Evolutionary conservation across 2,329 filamentous ascomycete species (phyloP).

Genomic region (Fusarium sp.): DNA sequence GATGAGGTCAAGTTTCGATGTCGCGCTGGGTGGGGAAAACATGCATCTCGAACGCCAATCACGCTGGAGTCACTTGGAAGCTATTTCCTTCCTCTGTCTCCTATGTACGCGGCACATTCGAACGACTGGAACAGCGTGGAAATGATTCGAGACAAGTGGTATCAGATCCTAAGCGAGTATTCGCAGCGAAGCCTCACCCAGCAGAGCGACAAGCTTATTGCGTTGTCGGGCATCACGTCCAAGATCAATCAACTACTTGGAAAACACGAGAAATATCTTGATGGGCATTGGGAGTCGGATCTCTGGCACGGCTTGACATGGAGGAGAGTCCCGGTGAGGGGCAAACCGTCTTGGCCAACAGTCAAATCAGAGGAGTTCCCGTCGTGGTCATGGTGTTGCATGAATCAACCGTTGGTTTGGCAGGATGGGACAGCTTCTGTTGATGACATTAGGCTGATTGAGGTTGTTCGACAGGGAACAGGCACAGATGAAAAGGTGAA

Average conservation of each 20-base stretch:
- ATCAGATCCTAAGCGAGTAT: conserved; percentile 6
- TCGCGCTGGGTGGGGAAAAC: neutral
- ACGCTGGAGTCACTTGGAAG: neutral
- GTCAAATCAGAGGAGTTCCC: neutral
- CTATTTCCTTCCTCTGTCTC: neutral
- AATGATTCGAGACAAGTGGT: conserved; percentile 7
- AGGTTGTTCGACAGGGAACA: neutral
- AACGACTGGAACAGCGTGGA: neutral
- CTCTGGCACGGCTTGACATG: neutral
- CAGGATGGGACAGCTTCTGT: neutral
- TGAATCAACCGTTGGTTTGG: neutral
- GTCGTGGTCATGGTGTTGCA: neutral
- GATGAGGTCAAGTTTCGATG: neutral
- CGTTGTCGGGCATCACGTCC: neutral
- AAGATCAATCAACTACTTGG: neutral
- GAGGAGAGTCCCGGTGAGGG: neutral
- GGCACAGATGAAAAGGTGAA: neutral
- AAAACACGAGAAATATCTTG: neutral
- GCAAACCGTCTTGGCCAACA: neutral
- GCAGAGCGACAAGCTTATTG: conserved; percentile 13
- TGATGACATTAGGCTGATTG: neutral
- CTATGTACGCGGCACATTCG: neutral
- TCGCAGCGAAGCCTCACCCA: conserved; percentile 7
- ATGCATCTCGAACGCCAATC: neutral
- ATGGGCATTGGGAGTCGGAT: neutral